Percentiles rank a stretch among this genome's conserved stretches.
Conservation (phyloP, 169 alveolate species). For the Perkinsus chesapeaki region DNA sequence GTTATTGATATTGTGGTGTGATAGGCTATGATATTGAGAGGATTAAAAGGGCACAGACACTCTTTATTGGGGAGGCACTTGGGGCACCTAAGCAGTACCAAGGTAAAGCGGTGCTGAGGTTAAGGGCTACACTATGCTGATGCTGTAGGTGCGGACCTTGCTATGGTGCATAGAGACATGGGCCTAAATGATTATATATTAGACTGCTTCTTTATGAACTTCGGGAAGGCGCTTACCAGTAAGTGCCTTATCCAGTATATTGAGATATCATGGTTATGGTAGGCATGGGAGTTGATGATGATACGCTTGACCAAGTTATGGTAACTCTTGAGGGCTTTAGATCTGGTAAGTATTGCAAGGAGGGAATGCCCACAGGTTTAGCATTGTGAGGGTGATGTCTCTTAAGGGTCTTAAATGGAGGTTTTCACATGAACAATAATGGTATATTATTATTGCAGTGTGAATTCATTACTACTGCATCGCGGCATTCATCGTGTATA, state of each 20-base stretch:
- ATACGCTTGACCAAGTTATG: not conserved
- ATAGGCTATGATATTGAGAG: not conserved
- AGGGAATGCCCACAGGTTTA: not conserved
- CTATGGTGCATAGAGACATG: not conserved
- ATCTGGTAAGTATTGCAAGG: not conserved
- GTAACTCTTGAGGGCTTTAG: not conserved
- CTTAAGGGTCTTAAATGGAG: no score
- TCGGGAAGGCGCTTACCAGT: not conserved
- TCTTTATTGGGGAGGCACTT: not conserved
- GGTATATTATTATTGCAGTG: no score
- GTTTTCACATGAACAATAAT: no score
- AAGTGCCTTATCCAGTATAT: not conserved
- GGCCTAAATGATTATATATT: not conserved
- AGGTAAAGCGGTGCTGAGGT: not conserved
- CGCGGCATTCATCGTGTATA: no score
- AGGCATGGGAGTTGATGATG: not conserved
- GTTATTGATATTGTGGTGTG: not conserved
- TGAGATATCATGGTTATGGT: not conserved
- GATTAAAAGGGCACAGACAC: not conserved
- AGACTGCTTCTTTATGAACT: not conserved
- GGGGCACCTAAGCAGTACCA: not conserved
- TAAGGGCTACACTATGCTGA: not conserved
- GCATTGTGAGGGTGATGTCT: no score
- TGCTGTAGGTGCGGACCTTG: not conserved
- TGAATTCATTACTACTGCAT: no score